A percentile compares a stretch with the other conserved stretches of the same genome.
These are phyloP conservation scores for Penicillium sp. DNA, from an alignment of 2,329 filamentous ascomycete genomes.

Conservation along the genomic window DNA sequence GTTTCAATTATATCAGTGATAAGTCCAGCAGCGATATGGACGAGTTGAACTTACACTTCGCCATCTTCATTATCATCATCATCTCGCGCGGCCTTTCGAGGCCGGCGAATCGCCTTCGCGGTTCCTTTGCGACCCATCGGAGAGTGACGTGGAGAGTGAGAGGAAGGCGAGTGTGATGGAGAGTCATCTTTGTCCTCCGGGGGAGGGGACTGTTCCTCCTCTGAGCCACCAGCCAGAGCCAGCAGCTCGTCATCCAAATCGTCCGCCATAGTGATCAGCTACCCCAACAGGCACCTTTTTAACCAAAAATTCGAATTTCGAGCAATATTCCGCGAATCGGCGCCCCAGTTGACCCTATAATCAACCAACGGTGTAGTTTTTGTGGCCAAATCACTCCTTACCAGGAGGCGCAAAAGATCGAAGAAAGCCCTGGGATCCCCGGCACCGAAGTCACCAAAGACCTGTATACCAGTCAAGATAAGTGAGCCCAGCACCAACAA, in stretches of 20 bases:
- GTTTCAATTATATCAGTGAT: slow-evolving; percentile 9
- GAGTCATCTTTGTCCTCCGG: slow-evolving; percentile 58
- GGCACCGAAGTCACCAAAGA: slow-evolving; percentile 3
- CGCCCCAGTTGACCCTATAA: neutral
- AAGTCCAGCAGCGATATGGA: neutral
- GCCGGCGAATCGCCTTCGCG: slow-evolving; percentile 37
- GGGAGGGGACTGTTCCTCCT: slow-evolving; percentile 55
- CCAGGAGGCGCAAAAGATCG: slow-evolving; percentile 23
- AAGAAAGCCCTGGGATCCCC: slow-evolving; percentile 6
- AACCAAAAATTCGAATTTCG: neutral
- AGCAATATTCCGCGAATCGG: neutral
- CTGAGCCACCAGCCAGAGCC: slow-evolving; percentile 75
- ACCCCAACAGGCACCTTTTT: neutral
- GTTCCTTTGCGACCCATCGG: slow-evolving; percentile 51
- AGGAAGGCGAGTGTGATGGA: slow-evolving; percentile 55
- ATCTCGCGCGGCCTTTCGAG: slow-evolving; percentile 57
- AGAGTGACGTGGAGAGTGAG: slow-evolving; percentile 43
- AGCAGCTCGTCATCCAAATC: slow-evolving; percentile 90
- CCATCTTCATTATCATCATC: slow-evolving; percentile 70
- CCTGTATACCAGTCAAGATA: neutral
- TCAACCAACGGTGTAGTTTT: neutral
- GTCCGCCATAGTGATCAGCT: slow-evolving; percentile 65
- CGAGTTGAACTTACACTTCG: slow-evolving; percentile 69
- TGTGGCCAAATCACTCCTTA: slow-evolving; percentile 10
- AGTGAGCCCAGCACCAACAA: neutral